Conservation (phyloP, 306 rosid species). For the Lotus japonicus region DNA sequence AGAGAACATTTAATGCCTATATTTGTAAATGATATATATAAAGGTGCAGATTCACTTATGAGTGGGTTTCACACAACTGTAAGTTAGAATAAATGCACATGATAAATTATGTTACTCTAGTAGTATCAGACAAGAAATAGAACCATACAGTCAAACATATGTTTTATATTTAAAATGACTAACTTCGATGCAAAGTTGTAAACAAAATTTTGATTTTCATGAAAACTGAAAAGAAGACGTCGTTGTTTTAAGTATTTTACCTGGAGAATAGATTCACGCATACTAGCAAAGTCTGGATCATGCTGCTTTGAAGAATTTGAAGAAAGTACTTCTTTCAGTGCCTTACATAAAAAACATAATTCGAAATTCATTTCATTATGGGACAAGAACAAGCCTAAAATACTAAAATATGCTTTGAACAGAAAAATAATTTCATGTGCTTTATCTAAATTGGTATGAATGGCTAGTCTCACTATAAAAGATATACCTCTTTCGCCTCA, state of each 20-base stretch:
- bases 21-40: no score
- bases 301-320: conserved; percentile 48
- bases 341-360: conserved; percentile 35
- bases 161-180: neutral
- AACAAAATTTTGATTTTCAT: neutral
- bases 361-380: conserved; percentile 12
- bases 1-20: no score
- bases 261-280: conserved; percentile 81
- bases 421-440: neutral
- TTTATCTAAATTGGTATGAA: neutral
- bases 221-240: neutral
- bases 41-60: no score
- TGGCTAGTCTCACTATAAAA: conserved; percentile 11
- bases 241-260: conserved; percentile 33
- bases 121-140: neutral
- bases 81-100: no score
- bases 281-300: conserved; percentile 58
- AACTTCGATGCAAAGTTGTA: neutral
- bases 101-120: no score
- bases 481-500: conserved; percentile 66
- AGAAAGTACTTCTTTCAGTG: conserved; percentile 60
- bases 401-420: neutral
- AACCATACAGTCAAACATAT: neutral
- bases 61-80: no score
- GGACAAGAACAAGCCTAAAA: conserved; percentile 3